Evolutionary conservation across 345 rosid species (phyloP), one percentile per base, ranked within the genome.

Genomic region (Arabis hirsuta): DNA sequence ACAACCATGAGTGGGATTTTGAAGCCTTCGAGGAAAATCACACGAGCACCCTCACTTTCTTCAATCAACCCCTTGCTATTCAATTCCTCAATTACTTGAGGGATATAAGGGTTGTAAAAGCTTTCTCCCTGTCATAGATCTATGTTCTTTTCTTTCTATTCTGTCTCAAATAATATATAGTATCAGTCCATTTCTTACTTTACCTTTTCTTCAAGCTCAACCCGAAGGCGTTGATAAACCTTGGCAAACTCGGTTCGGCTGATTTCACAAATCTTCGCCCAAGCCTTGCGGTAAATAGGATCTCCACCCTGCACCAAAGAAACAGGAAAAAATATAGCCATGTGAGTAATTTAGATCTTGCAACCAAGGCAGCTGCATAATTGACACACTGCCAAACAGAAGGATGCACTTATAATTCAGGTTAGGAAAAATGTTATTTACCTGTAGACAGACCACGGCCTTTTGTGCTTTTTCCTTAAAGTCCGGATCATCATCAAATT

Each of bases 381-480:
- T 1, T 34, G 24, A 31, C 31, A 46, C 43, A 46, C 9, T 46
- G 9, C 7, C 41, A 64, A 46, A 42, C 7, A 39, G 22, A 42
- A 24, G 14, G 16, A 16, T 16, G 16, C 16, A 16, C 16, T 16
- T 16, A 27, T 29, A 24, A 9, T 14, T 29, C 19, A 47, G 9
- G 42, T 12, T 5, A 5, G 52, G 34, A 59, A 53, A 19, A 7
- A 6, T 13, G 55, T 9, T 13, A 50, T 71, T 74, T 54, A 91
- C 97, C 96, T 91, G 96, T 39, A 89, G 93, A 31, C 77, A 85
- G 71, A 89, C 97, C 51, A 91, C 97, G 29, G 86, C 96, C 72
- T 69, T 81, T 38, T 89, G 96, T 64, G 93, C 97, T 77, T 80
- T 84, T 75, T 89, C 90, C 86, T 87, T 87, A 62, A 91, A 91